These are phyloP conservation scores for Euryodendron excelsum DNA, from an alignment of 148 eudicot genomes.

Conservation along the genomic window DNA sequence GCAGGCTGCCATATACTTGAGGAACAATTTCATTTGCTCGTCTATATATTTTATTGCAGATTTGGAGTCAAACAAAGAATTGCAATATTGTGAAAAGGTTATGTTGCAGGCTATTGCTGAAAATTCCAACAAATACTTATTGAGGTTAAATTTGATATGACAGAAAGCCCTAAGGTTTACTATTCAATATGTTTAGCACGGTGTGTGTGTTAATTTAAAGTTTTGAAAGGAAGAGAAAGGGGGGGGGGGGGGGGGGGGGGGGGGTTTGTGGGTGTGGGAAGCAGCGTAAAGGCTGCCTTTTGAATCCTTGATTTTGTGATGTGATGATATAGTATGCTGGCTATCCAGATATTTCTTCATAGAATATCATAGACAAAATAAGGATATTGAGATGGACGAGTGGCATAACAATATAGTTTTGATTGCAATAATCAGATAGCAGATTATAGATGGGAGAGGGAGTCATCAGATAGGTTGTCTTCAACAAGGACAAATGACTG, in stretches of 20 bases:
- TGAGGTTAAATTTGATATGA: not conserved
- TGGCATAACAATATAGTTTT: not conserved
- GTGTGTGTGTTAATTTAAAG: not conserved
- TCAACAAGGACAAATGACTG: not conserved
- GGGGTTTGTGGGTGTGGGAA: no score
- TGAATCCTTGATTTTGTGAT: not conserved
- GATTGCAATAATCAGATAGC: not conserved
- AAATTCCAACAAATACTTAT: not conserved
- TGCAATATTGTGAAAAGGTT: not conserved
- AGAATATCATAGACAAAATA: not conserved
- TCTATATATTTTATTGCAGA: not conserved
- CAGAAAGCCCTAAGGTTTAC: no score
- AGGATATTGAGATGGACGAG: not conserved
- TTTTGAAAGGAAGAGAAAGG: not conserved
- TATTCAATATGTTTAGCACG: not conserved
- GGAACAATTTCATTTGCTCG: no score
- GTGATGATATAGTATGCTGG: not conserved
- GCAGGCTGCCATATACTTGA: no score
- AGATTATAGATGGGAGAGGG: not conserved
- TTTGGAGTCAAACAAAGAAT: not conserved
- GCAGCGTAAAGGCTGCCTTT: not conserved
- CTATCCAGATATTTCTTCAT: not conserved
- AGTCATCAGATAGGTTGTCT: not conserved
- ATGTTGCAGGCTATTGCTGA: not conserved
- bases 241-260: no score